Percentiles rank a stretch among this genome's conserved stretches.
Conservation (phyloP, 2,329 filamentous ascomycete genomes). For the Dryadomyces sulphureus region DNA sequence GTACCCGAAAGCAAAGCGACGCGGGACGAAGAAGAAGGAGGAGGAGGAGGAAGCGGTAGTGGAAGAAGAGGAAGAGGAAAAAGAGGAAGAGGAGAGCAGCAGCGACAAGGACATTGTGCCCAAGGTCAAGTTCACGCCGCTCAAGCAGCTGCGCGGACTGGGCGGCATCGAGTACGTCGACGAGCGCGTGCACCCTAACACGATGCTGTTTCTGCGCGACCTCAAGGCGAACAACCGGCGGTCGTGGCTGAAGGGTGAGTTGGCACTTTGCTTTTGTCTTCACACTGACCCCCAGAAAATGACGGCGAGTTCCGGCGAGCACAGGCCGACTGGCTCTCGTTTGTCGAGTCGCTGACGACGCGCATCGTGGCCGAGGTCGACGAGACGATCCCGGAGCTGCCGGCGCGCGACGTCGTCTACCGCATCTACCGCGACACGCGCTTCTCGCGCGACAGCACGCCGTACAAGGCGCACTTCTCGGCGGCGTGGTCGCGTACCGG, state of each 20-base stretch:
- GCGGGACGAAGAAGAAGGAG: conserved; percentile 10
- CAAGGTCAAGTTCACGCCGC: conserved; percentile 25
- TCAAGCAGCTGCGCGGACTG: conserved; percentile 24
- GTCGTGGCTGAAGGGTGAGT: conserved; percentile 41
- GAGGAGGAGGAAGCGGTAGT: conserved; percentile 15
- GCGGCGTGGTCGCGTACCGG: conserved; percentile 81
- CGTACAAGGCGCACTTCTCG: conserved; percentile 76
- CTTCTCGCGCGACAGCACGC: conserved; percentile 71
- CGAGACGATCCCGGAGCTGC: conserved; percentile 72
- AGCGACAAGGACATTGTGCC: conserved; percentile 20
- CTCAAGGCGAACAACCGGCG: conserved; percentile 45
- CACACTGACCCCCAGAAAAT: conserved; percentile 39
- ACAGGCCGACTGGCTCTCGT: conserved; percentile 68
- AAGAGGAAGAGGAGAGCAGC: conserved; percentile 23
- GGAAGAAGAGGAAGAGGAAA: conserved; percentile 18
- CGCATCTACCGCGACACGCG: conserved; percentile 78
- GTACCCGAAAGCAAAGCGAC: neutral
- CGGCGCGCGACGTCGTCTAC: conserved; percentile 73
- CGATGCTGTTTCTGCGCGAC: conserved; percentile 40
- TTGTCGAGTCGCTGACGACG: conserved; percentile 56
- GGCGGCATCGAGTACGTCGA: conserved; percentile 34
- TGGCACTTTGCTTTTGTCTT: neutral
- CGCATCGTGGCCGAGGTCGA: conserved; percentile 54
- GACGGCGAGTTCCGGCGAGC: conserved; percentile 67
- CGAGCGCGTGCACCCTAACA: conserved; percentile 39